phyloP scores from a whole-genome alignment of 345 rosid species.

The Iberis pinnata region DNA sequence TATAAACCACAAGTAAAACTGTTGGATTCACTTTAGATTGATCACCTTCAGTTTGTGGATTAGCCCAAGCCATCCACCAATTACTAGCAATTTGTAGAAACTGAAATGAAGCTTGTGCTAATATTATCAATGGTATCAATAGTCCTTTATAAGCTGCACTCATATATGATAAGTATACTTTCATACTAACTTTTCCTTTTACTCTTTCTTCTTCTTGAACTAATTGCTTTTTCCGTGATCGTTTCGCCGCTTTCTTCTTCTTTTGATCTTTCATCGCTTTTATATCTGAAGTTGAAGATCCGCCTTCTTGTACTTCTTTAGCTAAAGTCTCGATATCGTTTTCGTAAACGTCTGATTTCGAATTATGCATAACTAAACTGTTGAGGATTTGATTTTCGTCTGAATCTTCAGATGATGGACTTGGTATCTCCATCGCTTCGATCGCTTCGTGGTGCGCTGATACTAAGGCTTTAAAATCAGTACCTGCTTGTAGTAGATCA shows the following conservation, averaged over 20 bases:
- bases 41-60: conserved; percentile 95
- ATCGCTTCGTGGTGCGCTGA: conserved; percentile 98
- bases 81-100: conserved; percentile 98
- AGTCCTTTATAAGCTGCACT: conserved; percentile 92
- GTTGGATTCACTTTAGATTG: conserved; percentile 72
- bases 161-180: conserved; percentile 93
- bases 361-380: conserved; percentile 32
- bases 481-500: conserved; percentile 94
- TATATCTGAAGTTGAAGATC: conserved; percentile 64
- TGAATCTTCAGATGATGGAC: conserved; percentile 80
- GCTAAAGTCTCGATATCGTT: conserved; percentile 60
- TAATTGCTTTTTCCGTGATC: conserved; percentile 84
- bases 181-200: conserved; percentile 94
- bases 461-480: conserved; percentile 86
- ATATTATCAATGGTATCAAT: conserved; percentile 78
- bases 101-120: conserved; percentile 82
- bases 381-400: conserved; percentile 52
- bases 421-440: conserved; percentile 91
- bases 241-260: conserved; percentile 80
- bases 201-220: conserved; percentile 99
- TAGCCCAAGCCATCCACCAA: conserved; percentile 99
- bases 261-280: conserved; percentile 58
- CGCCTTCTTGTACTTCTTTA: conserved; percentile 83
- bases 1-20: conserved; percentile 78
- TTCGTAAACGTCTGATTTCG: conserved; percentile 50